Conservation (phyloP, 176 grass and related monocot species). For the Aegilops umbellulata region DNA sequence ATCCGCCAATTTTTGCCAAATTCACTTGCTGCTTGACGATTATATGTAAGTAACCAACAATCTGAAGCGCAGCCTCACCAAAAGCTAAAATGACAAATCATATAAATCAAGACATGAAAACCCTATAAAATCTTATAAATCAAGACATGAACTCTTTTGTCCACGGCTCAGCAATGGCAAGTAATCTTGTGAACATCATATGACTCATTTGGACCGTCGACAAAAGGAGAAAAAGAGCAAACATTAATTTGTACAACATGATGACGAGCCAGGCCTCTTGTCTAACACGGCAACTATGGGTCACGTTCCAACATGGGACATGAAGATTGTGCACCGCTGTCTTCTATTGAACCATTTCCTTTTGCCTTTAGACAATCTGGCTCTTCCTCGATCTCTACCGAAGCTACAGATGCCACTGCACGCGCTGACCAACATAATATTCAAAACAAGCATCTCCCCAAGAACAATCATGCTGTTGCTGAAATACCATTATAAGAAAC, state of each 20-base stretch:
- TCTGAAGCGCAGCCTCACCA: no score
- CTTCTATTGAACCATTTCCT: conserved; percentile 42
- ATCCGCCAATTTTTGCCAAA: no score
- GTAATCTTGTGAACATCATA: not conserved
- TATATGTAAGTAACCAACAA: no score
- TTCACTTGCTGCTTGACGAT: no score
- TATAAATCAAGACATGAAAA: no score
- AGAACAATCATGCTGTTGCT: conserved; percentile 51
- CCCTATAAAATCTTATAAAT: no score
- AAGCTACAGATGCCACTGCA: conserved; percentile 16
- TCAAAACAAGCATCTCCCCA: conserved; percentile 52
- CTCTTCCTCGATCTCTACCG: conserved; percentile 37
- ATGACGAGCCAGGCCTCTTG: not conserved
- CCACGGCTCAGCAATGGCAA: not conserved
- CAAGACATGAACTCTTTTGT: no score
- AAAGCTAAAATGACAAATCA: no score
- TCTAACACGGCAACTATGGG: no score
- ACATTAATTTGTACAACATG: not conserved
- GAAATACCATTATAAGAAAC: not conserved
- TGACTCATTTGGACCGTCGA: no score
- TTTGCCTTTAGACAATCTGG: conserved; percentile 5
- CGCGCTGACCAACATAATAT: conserved; percentile 50
- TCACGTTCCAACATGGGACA: no score
- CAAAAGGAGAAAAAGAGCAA: no score
- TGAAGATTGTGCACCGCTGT: not conserved